phyloP scores from a whole-genome alignment of 208 protist genomes.

The Naegleria gruberi region DNA sequence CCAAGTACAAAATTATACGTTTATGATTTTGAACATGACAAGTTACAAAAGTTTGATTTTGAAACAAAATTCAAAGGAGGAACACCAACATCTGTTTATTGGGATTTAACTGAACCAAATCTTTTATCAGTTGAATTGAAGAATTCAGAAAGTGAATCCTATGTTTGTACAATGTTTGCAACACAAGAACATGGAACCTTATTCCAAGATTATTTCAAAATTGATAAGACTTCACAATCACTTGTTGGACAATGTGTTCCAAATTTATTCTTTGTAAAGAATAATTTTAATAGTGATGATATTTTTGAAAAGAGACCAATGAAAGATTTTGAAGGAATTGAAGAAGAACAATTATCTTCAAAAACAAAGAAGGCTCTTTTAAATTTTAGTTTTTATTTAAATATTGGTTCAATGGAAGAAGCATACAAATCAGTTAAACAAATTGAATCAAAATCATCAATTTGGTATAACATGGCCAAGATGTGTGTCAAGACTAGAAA shows the following conservation, averaged over 20 bases:
- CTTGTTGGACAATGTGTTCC: slow-evolving; percentile 79
- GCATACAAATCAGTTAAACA: slow-evolving; percentile 87
- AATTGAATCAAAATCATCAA: slow-evolving; percentile 68
- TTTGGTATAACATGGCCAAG: slow-evolving; percentile 87
- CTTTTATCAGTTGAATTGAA: slow-evolving; percentile 60
- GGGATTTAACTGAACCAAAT: slow-evolving; percentile 66
- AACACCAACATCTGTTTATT: neutral
- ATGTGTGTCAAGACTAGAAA: slow-evolving; percentile 85
- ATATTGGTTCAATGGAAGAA: slow-evolving; percentile 93
- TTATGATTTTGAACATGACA: slow-evolving; percentile 31
- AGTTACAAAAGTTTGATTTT: slow-evolving; percentile 21
- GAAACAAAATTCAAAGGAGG: neutral
- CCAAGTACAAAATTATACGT: slow-evolving; percentile 21
- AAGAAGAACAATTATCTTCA: slow-evolving; percentile 45
- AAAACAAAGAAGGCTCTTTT: slow-evolving; percentile 77
- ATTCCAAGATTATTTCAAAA: slow-evolving; percentile 61
- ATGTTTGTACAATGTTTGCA: slow-evolving; percentile 56
- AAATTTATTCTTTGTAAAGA: slow-evolving; percentile 63
- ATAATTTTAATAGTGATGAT: slow-evolving; percentile 44
- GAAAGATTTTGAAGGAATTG: slow-evolving; percentile 81
- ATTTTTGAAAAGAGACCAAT: slow-evolving; percentile 31
- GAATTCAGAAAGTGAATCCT: slow-evolving; percentile 34
- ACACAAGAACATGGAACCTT: slow-evolving; percentile 62
- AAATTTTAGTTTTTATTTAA: slow-evolving; percentile 89
- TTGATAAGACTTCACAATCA: slow-evolving; percentile 68